phyloP scores from a whole-genome alignment of 1,284 basidiomycete species.

The Ustilago hordei region DNA sequence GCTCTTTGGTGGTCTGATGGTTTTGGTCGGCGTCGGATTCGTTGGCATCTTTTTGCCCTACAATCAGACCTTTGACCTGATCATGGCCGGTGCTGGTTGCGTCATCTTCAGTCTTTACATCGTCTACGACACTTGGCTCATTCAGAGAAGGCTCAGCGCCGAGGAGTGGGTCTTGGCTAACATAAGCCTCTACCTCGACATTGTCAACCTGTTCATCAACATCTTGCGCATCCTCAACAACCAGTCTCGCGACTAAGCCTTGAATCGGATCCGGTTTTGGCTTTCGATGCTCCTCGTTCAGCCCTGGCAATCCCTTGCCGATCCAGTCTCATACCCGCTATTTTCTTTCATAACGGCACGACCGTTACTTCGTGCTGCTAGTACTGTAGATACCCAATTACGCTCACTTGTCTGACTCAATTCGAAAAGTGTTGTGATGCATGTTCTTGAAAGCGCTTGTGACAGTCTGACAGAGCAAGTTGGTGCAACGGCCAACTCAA shows the following conservation, averaged over 20 bases:
- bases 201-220: conserved; percentile 79
- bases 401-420: background rate
- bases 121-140: conserved; percentile 83
- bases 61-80: conserved; percentile 78
- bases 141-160: conserved; percentile 80
- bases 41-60: conserved; percentile 85
- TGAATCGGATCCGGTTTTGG: background rate
- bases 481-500: background rate
- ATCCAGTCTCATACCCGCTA: background rate
- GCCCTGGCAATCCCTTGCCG: too few species aligned
- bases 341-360: background rate
- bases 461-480: background rate
- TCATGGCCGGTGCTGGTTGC: conserved; percentile 81
- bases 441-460: background rate
- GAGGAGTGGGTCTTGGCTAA: conserved; percentile 89
- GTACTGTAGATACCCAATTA: conserved; percentile 21
- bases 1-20: conserved; percentile 77
- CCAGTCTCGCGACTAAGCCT: conserved; percentile 29
- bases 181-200: conserved; percentile 78
- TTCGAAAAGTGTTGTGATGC: background rate
- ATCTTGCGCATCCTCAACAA: conserved; percentile 72
- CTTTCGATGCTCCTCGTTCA: background rate
- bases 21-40: conserved; percentile 70
- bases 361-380: background rate
- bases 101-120: conserved; percentile 78